Percentiles rank a stretch among this genome's conserved stretches.
Conservation (phyloP, 108 stramenopile genomes). For the Cyclotella sp. region DNA sequence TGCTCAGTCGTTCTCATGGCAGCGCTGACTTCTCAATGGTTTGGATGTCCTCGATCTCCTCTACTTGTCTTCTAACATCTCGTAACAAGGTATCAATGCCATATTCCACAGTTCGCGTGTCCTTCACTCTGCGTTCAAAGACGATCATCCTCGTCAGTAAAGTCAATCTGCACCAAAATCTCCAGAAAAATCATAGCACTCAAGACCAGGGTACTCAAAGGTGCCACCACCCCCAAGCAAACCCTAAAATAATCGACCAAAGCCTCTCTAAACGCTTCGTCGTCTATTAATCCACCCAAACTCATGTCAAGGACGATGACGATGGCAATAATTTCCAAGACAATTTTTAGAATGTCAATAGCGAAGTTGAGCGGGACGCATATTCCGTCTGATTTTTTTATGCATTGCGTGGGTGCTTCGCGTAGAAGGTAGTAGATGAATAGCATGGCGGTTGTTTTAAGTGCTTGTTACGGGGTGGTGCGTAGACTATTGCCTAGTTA, state of each 20-base stretch:
- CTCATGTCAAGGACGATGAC: not conserved
- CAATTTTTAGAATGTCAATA: not conserved
- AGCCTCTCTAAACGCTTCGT: not conserved
- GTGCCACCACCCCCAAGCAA: not conserved
- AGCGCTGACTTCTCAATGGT: too few species aligned
- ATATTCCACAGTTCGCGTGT: not conserved
- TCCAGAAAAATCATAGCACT: not conserved
- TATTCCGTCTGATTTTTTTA: conserved; percentile 6
- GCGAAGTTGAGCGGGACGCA: not conserved
- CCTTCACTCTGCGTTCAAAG: not conserved
- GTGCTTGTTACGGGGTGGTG: too few species aligned
- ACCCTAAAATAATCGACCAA: not conserved
- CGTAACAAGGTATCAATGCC: not conserved
- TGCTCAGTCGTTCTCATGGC: too few species aligned
- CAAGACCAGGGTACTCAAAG: not conserved
- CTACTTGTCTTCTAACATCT: too few species aligned
- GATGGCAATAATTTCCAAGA: conserved; percentile 1
- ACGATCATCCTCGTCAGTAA: not conserved
- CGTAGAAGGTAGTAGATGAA: conserved; percentile 15
- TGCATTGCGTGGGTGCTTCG: not conserved
- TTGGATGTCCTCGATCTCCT: too few species aligned
- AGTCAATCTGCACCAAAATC: conserved; percentile 2
- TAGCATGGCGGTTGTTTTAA: not conserved
- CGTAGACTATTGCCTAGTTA: too few species aligned
- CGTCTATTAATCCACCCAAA: conserved; percentile 5